phyloP scores from a whole-genome alignment of 495 filamentous ascomycete species.

The Daldinia concentrica region DNA sequence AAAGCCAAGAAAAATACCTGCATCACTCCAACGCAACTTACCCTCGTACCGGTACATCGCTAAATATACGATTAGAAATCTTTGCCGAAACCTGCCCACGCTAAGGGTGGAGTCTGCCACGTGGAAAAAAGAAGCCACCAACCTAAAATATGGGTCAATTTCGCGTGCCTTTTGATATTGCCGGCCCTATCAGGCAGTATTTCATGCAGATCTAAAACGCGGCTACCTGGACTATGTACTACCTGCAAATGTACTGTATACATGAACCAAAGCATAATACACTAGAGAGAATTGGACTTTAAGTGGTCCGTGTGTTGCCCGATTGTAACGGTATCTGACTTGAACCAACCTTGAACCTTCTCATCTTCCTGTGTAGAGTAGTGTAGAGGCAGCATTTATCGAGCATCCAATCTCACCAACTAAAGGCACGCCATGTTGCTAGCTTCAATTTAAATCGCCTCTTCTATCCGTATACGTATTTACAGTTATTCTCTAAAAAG shows the following conservation, averaged over 20 bases:
- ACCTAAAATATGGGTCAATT: constrained; percentile 37
- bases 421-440: constrained; percentile 3
- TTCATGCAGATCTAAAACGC: constrained; percentile 42
- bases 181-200: constrained; percentile 39
- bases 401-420: constrained; percentile 12
- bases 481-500: constrained; percentile 17
- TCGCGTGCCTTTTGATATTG: constrained; percentile 43
- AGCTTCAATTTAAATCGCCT: background rate
- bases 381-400: background rate
- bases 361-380: background rate
- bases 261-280: background rate
- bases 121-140: constrained; percentile 41
- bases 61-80: constrained; percentile 36
- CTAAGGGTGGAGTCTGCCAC: constrained; percentile 38
- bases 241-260: background rate
- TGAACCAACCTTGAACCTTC: background rate
- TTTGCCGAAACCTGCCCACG: constrained; percentile 45
- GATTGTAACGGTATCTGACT: background rate
- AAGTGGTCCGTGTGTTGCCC: background rate
- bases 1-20: background rate
- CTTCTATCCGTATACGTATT: background rate
- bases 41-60: constrained; percentile 30
- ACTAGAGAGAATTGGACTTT: background rate
- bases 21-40: constrained; percentile 3
- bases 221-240: constrained; percentile 25